phyloP scores from a whole-genome alignment of 2,329 filamentous ascomycete species.

The Didymella glomerata region DNA sequence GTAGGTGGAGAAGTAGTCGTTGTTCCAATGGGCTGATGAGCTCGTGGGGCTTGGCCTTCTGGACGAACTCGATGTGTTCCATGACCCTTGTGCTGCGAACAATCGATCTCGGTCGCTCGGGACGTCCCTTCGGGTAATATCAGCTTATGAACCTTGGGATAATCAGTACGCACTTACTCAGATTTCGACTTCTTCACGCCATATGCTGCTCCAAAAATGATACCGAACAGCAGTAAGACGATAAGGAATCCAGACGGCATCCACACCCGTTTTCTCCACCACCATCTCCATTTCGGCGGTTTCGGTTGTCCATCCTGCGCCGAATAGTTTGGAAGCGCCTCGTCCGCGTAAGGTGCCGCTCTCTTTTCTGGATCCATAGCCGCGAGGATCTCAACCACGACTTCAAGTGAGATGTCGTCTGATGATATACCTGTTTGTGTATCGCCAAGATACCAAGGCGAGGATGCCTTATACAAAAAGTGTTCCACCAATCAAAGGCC shows the following conservation, averaged over 20 bases:
- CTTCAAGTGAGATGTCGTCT: background rate
- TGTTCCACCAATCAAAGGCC: constrained; percentile 2
- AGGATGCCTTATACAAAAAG: constrained; percentile 4
- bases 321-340: constrained; percentile 6
- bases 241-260: background rate
- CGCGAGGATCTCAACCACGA: background rate
- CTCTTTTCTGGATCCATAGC: background rate
- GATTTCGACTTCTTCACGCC: background rate
- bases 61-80: background rate
- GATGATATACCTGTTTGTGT: constrained; percentile 2
- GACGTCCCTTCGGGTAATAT: background rate
- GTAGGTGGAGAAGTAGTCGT: background rate
- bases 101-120: background rate
- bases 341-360: background rate
- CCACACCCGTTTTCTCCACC: constrained; percentile 13
- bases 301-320: background rate
- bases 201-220: constrained; percentile 12
- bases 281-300: constrained; percentile 5
- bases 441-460: constrained; percentile 16
- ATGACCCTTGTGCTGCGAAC: background rate
- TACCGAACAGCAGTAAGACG: background rate
- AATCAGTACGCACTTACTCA: background rate
- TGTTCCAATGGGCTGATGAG: background rate
- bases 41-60: background rate
- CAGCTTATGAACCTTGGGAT: background rate